Base-by-base conservation (phyloP, 192 early-diverging fungal genomes). In the Coemansia asiatica region DNA sequence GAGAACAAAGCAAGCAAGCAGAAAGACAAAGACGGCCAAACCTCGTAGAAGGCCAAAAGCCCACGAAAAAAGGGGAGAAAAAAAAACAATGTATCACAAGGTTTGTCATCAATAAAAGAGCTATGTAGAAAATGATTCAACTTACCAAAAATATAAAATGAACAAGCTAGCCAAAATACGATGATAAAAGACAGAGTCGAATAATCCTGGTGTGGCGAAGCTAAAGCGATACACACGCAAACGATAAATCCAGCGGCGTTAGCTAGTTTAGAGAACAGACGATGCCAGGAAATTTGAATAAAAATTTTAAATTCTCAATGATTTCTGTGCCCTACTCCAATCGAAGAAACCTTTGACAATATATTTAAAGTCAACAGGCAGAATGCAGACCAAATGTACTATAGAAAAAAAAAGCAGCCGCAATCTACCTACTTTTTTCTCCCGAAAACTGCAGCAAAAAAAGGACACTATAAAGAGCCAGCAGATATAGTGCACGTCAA, bases 401-500 rank as follows among this genome's bases (percentile, higher is more conserved):
- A 44, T 26, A 56, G n/a, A n/a, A 7, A 28, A 38, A 56, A 36
- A 56, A 36, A 28, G 27, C n/a, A 38, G 25, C 51, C 26, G 53
- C 63, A 44, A 44, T 16, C 10, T 12, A 13, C 40, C 15, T 60
- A 26, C 29, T 60, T 35, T 60, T 60, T 60, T 60, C 33, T 40
- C 19, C 29, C 15, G n/a, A n/a, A 28, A 55, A 55, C 26, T 22
- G 21, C 28, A 35, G 35, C 19, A 35, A 33, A 9, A 19, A 35
- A 58, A n/a, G 33, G 19, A 38, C 70, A 72, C 75, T 78, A 72
- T 75, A 58, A 66, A 56, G 57, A 40, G 51, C 68, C 63, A 71
- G 68, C 68, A 36, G 63, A 67, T 73, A 79, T 79, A 79, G 76
- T 79, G 76, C 63, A 40, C 18, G 33, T 40, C 48, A 19, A 23